These are phyloP conservation scores for Dactylellina cionopaga DNA, from an alignment of 2,329 filamentous ascomycete genomes.

Conservation along the genomic window DNA sequence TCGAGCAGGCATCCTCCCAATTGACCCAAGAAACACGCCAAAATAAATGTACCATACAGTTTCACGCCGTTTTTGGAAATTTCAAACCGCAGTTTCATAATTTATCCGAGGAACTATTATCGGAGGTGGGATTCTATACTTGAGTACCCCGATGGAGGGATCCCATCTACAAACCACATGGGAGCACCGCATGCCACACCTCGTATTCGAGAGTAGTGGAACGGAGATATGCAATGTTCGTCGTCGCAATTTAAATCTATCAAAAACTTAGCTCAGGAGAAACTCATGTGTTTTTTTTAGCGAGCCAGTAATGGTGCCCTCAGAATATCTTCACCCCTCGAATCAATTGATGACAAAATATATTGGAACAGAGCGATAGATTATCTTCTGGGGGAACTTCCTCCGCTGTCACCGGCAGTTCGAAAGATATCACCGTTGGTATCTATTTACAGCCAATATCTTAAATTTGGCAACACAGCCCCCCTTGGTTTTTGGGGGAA, in stretches of 20 bases:
- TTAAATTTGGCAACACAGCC: constrained; percentile 45
- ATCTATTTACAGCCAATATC: constrained; percentile 41
- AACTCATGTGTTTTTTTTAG: too few species aligned
- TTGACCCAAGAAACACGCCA: background rate
- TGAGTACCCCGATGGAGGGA: background rate
- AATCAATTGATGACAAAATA: too few species aligned
- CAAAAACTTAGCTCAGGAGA: background rate
- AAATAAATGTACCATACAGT: background rate
- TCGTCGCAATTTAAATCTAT: constrained; percentile 7
- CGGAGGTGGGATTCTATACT: background rate
- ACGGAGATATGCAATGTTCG: constrained; percentile 8
- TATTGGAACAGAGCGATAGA: too few species aligned
- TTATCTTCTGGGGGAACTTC: too few species aligned
- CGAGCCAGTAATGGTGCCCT: too few species aligned
- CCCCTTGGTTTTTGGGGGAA: constrained; percentile 21
- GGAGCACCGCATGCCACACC: constrained; percentile 5
- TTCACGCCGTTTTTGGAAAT: constrained; percentile 41
- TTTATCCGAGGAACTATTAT: constrained; percentile 39
- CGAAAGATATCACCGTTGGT: constrained; percentile 2
- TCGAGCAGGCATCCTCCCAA: background rate
- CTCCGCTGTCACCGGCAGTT: constrained; percentile 27
- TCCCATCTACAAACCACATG: background rate
- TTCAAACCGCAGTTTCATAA: constrained; percentile 35
- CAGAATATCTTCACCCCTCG: too few species aligned
- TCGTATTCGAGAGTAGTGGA: background rate